Percentiles rank a stretch among this genome's conserved stretches.
Conservation (phyloP, 2,329 filamentous ascomycete genomes). For the Geosmithia flava region DNA sequence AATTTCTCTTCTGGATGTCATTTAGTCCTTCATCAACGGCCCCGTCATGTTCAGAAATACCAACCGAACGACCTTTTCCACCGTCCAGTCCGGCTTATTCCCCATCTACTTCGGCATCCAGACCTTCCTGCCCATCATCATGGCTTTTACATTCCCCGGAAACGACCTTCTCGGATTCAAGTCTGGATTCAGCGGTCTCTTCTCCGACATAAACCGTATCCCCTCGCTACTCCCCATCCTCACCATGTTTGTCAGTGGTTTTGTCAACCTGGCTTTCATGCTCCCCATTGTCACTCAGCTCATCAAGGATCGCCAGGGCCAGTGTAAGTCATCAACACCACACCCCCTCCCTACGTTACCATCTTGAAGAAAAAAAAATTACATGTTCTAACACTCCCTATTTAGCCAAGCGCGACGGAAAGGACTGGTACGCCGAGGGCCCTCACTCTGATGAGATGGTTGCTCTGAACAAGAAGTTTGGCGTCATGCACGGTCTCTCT, state of each 20-base stretch:
- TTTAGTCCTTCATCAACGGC: slow-evolving; percentile 60
- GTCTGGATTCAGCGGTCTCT: slow-evolving; percentile 38
- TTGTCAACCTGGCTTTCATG: slow-evolving; percentile 58
- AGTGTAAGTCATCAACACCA: slow-evolving; percentile 43
- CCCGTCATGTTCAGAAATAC: slow-evolving; percentile 67
- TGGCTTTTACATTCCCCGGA: slow-evolving; percentile 75
- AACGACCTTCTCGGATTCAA: slow-evolving; percentile 32
- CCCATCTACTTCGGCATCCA: slow-evolving; percentile 84
- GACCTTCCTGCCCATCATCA: slow-evolving; percentile 56
- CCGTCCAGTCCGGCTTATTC: slow-evolving; percentile 71
- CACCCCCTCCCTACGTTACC: background rate
- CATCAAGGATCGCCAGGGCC: slow-evolving; percentile 65
- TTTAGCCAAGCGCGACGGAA: slow-evolving; percentile 73
- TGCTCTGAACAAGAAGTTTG: slow-evolving; percentile 66
- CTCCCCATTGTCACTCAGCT: slow-evolving; percentile 64
- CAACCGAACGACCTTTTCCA: slow-evolving; percentile 67
- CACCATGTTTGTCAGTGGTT: slow-evolving; percentile 56
- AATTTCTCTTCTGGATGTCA: background rate
- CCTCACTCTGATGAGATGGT: slow-evolving; percentile 81
- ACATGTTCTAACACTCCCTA: background rate
- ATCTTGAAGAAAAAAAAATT: too few relatives aligned
- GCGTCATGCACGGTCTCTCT: slow-evolving; percentile 67
- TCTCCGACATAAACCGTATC: slow-evolving; percentile 49
- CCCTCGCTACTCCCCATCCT: slow-evolving; percentile 56
- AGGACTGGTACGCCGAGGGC: slow-evolving; percentile 67